phyloP scores from a whole-genome alignment of 495 filamentous ascomycete species.

The Hyaloscypha finlandica region DNA sequence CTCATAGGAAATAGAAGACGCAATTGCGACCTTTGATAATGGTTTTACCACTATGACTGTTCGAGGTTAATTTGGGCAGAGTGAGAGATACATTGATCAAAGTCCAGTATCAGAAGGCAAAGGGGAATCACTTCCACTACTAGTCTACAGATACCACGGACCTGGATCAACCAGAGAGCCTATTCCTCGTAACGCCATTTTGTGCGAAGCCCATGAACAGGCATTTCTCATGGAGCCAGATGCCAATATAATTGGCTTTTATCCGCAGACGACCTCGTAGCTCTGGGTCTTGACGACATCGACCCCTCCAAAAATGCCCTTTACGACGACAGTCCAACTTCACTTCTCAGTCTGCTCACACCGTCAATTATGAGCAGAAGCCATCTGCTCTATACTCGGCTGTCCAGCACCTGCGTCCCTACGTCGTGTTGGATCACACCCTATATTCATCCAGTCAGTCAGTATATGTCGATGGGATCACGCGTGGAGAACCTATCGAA shows the following conservation, averaged over 20 bases:
- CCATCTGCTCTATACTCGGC: neutral
- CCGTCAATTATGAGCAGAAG: neutral
- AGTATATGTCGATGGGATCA: slow-evolving; percentile 1
- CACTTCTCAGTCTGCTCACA: neutral
- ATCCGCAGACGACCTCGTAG: no score
- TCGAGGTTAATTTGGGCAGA: neutral
- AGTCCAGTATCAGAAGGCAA: no score
- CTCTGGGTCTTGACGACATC: no score
- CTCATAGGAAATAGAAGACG: neutral
- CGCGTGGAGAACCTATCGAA: neutral
- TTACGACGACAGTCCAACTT: neutral
- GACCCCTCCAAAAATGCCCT: neutral
- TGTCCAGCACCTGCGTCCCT: neutral
- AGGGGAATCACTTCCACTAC: no score
- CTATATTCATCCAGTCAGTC: neutral
- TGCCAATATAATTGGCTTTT: no score
- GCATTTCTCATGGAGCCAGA: no score
- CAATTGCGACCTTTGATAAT: neutral
- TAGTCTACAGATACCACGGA: neutral
- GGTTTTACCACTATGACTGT: slow-evolving; percentile 1
- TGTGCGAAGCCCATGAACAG: neutral
- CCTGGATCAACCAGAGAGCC: neutral
- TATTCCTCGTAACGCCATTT: neutral
- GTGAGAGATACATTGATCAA: neutral
- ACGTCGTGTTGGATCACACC: neutral